Evolutionary conservation across 1,284 basidiomycete genomes (phyloP).

Genomic region (Moesziomyces sp.): DNA sequence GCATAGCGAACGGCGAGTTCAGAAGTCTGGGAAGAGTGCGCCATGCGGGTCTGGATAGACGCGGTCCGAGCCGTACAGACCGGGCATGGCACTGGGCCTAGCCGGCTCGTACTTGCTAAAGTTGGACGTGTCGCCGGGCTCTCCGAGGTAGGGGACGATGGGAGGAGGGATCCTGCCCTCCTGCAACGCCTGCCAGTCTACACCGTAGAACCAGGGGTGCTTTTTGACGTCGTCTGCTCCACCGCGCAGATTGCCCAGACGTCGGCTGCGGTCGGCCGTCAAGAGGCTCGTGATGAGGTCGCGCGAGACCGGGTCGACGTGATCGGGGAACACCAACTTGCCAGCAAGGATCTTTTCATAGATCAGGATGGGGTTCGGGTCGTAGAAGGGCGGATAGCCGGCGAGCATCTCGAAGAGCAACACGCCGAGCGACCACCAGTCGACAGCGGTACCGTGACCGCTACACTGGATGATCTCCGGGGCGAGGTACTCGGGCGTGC

Average conservation of each 20-base stretch:
- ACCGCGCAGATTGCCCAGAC: conserved; percentile 70
- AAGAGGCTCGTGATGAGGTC: conserved; percentile 70
- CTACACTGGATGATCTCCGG: conserved; percentile 65
- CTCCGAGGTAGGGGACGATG: conserved; percentile 70
- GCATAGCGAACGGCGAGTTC: neutral
- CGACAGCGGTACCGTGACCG: conserved; percentile 61
- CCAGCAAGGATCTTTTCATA: conserved; percentile 69
- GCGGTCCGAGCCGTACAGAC: conserved; percentile 23
- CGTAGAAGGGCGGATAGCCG: conserved; percentile 66
- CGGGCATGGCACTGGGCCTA: conserved; percentile 31
- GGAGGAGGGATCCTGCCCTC: conserved; percentile 70
- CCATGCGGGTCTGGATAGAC: conserved; percentile 13
- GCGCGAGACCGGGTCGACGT: conserved; percentile 70
- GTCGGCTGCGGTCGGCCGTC: conserved; percentile 69
- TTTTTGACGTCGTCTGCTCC: conserved; percentile 71
- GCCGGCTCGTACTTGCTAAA: conserved; percentile 47
- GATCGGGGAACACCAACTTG: conserved; percentile 70
- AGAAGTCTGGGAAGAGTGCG: conserved; percentile 38
- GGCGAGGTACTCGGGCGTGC: conserved; percentile 65
- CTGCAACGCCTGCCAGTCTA: conserved; percentile 69
- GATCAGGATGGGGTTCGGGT: conserved; percentile 51
- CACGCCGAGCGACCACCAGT: conserved; percentile 66
- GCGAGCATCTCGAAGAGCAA: conserved; percentile 64
- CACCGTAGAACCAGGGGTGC: conserved; percentile 71
- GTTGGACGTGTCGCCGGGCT: conserved; percentile 73